Base-by-base conservation (phyloP, 768 basidiomycete species). In the Suillus hirtellus region DNA sequence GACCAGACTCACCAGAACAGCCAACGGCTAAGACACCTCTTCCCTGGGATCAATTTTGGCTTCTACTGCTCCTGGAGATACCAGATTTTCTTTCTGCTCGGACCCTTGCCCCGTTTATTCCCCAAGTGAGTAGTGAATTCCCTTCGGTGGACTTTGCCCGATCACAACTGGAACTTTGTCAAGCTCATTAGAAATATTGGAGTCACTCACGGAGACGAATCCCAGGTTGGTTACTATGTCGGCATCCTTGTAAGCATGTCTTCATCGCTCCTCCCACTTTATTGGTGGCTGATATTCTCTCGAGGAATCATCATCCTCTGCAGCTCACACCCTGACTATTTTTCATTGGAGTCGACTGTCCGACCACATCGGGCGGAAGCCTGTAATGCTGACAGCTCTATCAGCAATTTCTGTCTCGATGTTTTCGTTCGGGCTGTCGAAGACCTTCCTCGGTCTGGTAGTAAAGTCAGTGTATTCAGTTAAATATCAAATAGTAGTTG, bases 61-160 rank as follows among this genome's bases (percentile, higher is more conserved):
- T 93, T 60, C 77, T 92, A 2, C 72, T 93, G 65, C 77, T 90
- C 66, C 77, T 92, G 44, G 89, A 90, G 72, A 77, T 92, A 40
- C 84, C 89, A 60, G 91, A 93, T 72, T 89, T 90, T 5, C 71
- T 93, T 61, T 87, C 90, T 7, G 84, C 83, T 12, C 83, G 89
- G 64, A 88, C 92, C 62, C 90, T 92, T 64, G 84, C 84, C 49
- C 91, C 90, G 0, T 92, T 91, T 69, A 82, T 86, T 50, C 88
- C 88, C 7, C 70, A 75, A 78, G 89, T 88, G 66, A 31, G 31
- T 31, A 37, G 81, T 59, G 7, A 31, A 5, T 31, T 47, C 1
- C 15, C 38, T 50, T 37, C 4, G 7, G 19, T n/a, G 17, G 21
- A 19, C 52, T 50, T 9, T 62, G 14, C 14, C 21, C 24, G 9